Evolutionary conservation across 257 asterid species (phyloP).

Genomic region (Solanum rostratum): DNA sequence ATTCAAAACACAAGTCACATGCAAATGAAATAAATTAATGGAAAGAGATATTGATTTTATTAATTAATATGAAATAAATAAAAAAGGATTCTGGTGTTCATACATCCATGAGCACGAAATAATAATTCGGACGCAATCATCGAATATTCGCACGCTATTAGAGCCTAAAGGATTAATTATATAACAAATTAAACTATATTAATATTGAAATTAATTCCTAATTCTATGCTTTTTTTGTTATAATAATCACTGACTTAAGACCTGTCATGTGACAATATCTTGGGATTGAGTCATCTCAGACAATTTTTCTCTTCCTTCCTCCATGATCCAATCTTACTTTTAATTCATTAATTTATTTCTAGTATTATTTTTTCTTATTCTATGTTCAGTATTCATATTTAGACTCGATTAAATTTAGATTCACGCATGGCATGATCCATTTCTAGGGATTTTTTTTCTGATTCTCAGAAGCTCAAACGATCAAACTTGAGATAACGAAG

Average conservation of each 20-base stretch:
- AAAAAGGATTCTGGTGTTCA: slow-evolving; percentile 21
- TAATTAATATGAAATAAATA: slow-evolving; percentile 29
- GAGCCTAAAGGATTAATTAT: slow-evolving; percentile 16
- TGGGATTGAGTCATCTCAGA: slow-evolving; percentile 44
- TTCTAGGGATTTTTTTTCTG: not conserved
- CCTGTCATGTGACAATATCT: slow-evolving; percentile 58
- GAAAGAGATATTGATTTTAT: slow-evolving; percentile 29
- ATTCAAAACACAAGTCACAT: slow-evolving; percentile 49
- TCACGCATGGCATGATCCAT: accelerated
- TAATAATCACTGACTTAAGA: not conserved
- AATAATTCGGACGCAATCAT: slow-evolving; percentile 31
- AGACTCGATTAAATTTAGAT: not conserved
- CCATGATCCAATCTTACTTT: slow-evolving; percentile 24
- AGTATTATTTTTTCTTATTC: not conserved
- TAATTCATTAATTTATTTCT: not conserved
- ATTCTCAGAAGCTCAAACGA: not conserved
- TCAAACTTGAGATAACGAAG: not conserved
- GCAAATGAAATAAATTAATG: slow-evolving; percentile 16
- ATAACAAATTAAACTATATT: not conserved
- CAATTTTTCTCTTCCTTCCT: not conserved
- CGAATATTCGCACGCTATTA: slow-evolving; percentile 83
- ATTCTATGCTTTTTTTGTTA: not conserved
- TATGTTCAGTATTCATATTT: accelerated
- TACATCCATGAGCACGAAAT: slow-evolving; percentile 4
- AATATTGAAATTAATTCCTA: not conserved